Percentiles rank a stretch among this genome's conserved stretches.
Evolutionary conservation across 768 basidiomycete genomes (phyloP).

Genomic region (Mycena belliarum): DNA sequence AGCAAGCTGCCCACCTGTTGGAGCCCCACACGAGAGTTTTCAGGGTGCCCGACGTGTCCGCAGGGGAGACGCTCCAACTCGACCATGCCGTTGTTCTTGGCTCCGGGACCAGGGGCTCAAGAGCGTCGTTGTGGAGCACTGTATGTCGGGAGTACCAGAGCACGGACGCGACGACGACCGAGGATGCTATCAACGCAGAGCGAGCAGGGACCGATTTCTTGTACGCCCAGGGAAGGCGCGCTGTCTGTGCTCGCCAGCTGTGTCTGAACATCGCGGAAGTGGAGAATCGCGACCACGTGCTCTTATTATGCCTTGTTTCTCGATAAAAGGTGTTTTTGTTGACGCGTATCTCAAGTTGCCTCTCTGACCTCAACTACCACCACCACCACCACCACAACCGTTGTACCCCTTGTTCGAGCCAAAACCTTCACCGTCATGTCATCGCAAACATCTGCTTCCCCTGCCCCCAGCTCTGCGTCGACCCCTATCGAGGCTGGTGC

Average conservation of each 20-base stretch:
- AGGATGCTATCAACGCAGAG: neutral
- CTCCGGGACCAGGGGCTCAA: neutral
- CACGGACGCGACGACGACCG: conserved; percentile 2
- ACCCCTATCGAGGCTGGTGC: neutral
- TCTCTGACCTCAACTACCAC: neutral
- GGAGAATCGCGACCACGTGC: conserved; percentile 1
- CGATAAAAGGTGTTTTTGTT: neutral
- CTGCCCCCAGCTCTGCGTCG: conserved; percentile 9
- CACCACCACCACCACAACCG: neutral
- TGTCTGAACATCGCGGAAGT: neutral
- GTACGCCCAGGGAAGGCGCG: neutral
- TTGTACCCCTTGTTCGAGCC: no score
- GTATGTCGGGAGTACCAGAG: conserved; percentile 4
- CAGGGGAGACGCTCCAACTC: neutral
- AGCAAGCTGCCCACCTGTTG: conserved; percentile 52
- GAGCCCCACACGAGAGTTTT: conserved; percentile 72
- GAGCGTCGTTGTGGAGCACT: conserved; percentile 7
- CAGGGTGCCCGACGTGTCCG: conserved; percentile 28
- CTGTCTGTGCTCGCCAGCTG: neutral
- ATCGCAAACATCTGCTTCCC: conserved; percentile 20
- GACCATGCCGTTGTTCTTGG: neutral
- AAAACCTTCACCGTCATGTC: conserved; percentile 2
- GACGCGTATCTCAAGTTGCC: neutral
- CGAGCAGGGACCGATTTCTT: neutral
- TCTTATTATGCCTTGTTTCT: neutral